These are phyloP conservation scores for Camellia japonica DNA, from an alignment of 148 eudicot species.

Conservation along the genomic window DNA sequence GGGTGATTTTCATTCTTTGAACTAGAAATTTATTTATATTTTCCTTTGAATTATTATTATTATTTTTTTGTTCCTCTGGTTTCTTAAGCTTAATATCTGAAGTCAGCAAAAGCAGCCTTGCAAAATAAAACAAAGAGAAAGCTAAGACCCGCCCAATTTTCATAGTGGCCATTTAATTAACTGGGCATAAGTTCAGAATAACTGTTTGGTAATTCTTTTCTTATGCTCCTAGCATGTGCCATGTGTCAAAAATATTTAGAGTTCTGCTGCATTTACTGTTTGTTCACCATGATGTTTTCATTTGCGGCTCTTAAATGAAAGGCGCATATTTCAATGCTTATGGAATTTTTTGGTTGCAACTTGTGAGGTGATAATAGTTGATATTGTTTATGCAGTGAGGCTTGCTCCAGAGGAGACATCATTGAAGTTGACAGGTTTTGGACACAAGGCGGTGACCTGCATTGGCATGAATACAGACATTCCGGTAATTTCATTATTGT, in stretches of 20 bases:
- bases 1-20: too few species aligned
- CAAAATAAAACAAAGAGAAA: too few species aligned
- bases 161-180: neutral
- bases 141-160: neutral
- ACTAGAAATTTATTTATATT: too few species aligned
- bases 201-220: too few species aligned
- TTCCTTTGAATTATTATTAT: too few species aligned
- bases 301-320: neutral
- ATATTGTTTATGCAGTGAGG: constrained; percentile 63
- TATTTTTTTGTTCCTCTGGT: too few species aligned
- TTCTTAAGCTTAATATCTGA: too few species aligned
- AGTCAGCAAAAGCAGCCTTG: too few species aligned
- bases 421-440: constrained; percentile 73
- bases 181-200: too few species aligned
- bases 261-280: too few species aligned
- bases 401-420: constrained; percentile 97
- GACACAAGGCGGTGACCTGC: constrained; percentile 92
- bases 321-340: neutral
- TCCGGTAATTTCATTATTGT: constrained; percentile 52
- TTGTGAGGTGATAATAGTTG: constrained; percentile 7
- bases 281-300: neutral
- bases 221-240: too few species aligned
- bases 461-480: constrained; percentile 97
- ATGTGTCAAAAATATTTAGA: too few species aligned
- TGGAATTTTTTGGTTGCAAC: neutral